A percentile compares a stretch with the other conserved stretches of the same genome.
Conservation (phyloP, 192 early-diverging fungal species). For the Chytriomyces confervae region DNA sequence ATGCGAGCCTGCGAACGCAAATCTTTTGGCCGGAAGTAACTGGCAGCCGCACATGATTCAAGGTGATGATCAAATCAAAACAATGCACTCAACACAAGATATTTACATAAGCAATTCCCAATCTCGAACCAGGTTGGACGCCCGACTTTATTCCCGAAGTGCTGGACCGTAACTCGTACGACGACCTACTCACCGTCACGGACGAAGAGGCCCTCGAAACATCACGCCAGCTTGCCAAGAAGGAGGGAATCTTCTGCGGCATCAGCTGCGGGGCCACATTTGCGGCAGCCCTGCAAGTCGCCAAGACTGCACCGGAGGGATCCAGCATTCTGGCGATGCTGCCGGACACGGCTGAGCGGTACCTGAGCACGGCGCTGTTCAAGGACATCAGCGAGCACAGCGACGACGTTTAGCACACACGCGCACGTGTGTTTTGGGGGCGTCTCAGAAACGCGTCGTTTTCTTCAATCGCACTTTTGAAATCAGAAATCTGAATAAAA, state of each 20-base stretch:
- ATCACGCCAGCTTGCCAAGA: conserved; percentile 34
- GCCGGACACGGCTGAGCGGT: conserved; percentile 45
- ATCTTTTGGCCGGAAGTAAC: conserved; percentile 21
- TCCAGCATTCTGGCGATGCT: conserved; percentile 37
- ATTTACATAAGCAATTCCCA: too few relatives aligned
- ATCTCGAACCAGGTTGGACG: too few relatives aligned
- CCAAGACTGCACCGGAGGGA: conserved; percentile 26
- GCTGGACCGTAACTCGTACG: conserved; percentile 34
- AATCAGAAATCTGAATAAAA: not conserved
- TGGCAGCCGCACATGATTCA: conserved; percentile 42
- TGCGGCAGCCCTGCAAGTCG: conserved; percentile 34
- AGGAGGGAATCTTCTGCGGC: conserved; percentile 45
- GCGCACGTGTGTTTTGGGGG: not conserved
- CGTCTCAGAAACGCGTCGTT: not conserved
- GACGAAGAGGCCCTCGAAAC: conserved; percentile 43
- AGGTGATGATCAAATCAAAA: conserved; percentile 1
- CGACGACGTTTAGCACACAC: conserved; percentile 25
- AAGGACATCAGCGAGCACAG: conserved; percentile 35
- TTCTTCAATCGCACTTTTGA: too few relatives aligned
- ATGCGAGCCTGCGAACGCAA: conserved; percentile 37
- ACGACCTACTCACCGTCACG: conserved; percentile 20
- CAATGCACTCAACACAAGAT: too few relatives aligned
- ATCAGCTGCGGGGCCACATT: conserved; percentile 39
- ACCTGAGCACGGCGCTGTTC: conserved; percentile 45
- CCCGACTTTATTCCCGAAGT: conserved; percentile 45